These are phyloP conservation scores for Pestalotiopsis sp. DNA, from an alignment of 2,329 filamentous ascomycete species.

Conservation along the genomic window DNA sequence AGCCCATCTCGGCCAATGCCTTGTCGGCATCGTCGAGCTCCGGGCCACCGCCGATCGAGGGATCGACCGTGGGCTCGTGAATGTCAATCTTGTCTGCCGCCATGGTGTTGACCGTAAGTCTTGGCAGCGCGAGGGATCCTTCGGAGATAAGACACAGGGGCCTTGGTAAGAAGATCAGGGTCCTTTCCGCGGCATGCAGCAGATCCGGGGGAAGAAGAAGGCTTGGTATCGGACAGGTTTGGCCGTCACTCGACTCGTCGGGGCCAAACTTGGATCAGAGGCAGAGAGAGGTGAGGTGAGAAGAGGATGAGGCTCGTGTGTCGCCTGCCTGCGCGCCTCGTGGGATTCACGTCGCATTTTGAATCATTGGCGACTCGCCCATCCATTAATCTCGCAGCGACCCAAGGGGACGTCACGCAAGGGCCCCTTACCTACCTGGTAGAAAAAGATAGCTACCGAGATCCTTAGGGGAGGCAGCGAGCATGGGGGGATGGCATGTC, in stretches of 20 bases:
- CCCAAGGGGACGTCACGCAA: background rate
- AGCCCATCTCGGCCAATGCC: constrained; percentile 39
- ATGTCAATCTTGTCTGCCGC: background rate
- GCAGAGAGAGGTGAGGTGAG: background rate
- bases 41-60: background rate
- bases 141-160: background rate
- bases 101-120: background rate
- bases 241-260: background rate
- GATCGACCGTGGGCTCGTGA: background rate
- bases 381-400: background rate
- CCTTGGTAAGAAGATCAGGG: background rate
- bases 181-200: background rate
- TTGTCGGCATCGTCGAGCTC: constrained; percentile 30
- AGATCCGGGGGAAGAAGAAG: background rate
- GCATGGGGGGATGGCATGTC: background rate
- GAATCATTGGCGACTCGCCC: background rate
- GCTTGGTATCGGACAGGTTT: background rate
- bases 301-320: background rate
- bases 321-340: background rate
- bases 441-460: background rate
- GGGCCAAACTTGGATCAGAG: background rate
- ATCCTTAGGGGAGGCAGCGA: background rate
- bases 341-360: background rate
- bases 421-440: background rate
- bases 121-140: background rate